phyloP scores from a whole-genome alignment of 306 rosid genomes.

The Vigna hirtella region DNA sequence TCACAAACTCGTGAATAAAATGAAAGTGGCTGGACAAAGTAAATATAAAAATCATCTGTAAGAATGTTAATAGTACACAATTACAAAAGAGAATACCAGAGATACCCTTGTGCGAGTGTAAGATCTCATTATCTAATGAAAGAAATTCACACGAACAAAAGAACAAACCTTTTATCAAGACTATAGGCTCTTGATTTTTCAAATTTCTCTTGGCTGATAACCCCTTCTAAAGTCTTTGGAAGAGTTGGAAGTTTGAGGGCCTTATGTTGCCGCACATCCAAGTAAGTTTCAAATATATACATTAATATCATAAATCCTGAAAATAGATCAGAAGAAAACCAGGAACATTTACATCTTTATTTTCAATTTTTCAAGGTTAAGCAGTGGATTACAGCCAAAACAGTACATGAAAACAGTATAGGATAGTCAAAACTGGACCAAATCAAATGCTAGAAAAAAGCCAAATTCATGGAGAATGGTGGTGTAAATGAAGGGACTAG shows the following conservation, averaged over 20 bases:
- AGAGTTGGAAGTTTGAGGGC: slow-evolving; percentile 87
- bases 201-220: slow-evolving; percentile 93
- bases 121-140: slow-evolving; percentile 30
- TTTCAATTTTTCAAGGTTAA: slow-evolving; percentile 1
- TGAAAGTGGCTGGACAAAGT: slow-evolving; percentile 77
- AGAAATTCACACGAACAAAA: slow-evolving; percentile 24
- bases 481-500: neutral
- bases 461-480: neutral
- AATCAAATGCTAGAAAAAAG: neutral
- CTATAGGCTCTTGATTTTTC: slow-evolving; percentile 91
- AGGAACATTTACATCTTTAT: slow-evolving; percentile 29
- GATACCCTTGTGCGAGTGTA: slow-evolving; percentile 10
- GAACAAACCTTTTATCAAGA: slow-evolving; percentile 87
- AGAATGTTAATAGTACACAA: slow-evolving; percentile 22
- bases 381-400: slow-evolving; percentile 22
- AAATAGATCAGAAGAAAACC: slow-evolving; percentile 11
- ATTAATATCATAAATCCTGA: slow-evolving; percentile 91
- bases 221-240: slow-evolving; percentile 90
- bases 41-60: slow-evolving; percentile 33
- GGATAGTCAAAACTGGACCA: slow-evolving; percentile 13
- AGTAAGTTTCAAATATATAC: slow-evolving; percentile 87
- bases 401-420: slow-evolving; percentile 6
- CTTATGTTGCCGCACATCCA: slow-evolving; percentile 88
- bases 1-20: slow-evolving; percentile 88
- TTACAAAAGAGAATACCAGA: slow-evolving; percentile 2